phyloP scores from a whole-genome alignment of 805 yeast genomes.

The Lipomyces sp. region DNA sequence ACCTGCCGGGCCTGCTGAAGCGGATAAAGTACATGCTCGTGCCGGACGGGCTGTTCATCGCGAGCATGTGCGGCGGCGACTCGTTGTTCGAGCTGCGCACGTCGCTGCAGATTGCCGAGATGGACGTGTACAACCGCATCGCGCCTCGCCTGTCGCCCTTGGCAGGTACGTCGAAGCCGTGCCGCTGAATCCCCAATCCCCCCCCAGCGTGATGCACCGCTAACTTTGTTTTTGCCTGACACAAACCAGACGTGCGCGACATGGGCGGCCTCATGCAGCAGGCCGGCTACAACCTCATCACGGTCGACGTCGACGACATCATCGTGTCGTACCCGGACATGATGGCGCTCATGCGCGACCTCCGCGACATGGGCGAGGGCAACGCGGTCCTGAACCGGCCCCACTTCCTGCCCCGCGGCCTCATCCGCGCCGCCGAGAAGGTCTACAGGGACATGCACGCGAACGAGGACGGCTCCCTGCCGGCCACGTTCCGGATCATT shows the following conservation, averaged over 20 bases:
- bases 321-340: slow-evolving; percentile 75
- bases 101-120: slow-evolving; percentile 74
- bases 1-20: slow-evolving; percentile 62
- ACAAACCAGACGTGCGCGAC: slow-evolving; percentile 56
- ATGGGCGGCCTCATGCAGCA: slow-evolving; percentile 68
- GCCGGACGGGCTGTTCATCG: slow-evolving; percentile 82
- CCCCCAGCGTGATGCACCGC: no score
- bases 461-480: slow-evolving; percentile 52
- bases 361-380: slow-evolving; percentile 81
- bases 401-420: slow-evolving; percentile 53
- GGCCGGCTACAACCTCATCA: slow-evolving; percentile 75
- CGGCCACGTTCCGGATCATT: slow-evolving; percentile 74
- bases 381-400: slow-evolving; percentile 53
- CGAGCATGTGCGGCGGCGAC: slow-evolving; percentile 79
- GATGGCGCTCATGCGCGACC: slow-evolving; percentile 61
- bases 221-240: not conserved
- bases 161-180: slow-evolving; percentile 39
- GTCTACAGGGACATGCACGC: slow-evolving; percentile 70
- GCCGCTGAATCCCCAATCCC: no score
- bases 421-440: slow-evolving; percentile 70
- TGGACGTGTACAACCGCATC: slow-evolving; percentile 74
- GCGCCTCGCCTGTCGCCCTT: slow-evolving; percentile 80
- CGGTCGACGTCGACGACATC: slow-evolving; percentile 80
- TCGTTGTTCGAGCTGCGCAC: slow-evolving; percentile 80
- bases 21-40: slow-evolving; percentile 57